Evolutionary conservation across 768 basidiomycete genomes (phyloP).

Genomic region (Russula virescens): DNA sequence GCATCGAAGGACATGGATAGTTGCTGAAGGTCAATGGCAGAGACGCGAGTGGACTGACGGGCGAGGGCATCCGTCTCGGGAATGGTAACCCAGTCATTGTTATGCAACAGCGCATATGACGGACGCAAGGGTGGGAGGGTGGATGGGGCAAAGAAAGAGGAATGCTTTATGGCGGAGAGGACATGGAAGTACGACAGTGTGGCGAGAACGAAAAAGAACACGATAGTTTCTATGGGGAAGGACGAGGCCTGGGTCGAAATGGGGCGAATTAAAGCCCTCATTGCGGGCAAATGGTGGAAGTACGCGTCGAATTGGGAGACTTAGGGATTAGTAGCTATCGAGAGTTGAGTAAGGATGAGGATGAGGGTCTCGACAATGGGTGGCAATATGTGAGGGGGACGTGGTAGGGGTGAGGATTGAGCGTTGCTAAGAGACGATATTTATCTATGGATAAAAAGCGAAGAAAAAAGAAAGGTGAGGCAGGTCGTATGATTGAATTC

Average conservation of each 20-base stretch:
- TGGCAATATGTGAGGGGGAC: background rate
- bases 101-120: slow-evolving; percentile 47
- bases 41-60: slow-evolving; percentile 28
- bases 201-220: slow-evolving; percentile 80
- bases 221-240: slow-evolving; percentile 84
- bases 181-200: slow-evolving; percentile 96
- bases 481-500: slow-evolving; percentile 12
- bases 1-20: slow-evolving; percentile 54
- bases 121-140: slow-evolving; percentile 46
- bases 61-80: slow-evolving; percentile 41
- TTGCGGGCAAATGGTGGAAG: slow-evolving; percentile 25
- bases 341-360: background rate
- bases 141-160: slow-evolving; percentile 64
- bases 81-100: slow-evolving; percentile 59
- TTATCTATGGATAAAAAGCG: slow-evolving; percentile 7
- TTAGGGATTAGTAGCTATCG: slow-evolving; percentile 13
- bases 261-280: slow-evolving; percentile 61
- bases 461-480: background rate
- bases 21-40: slow-evolving; percentile 67
- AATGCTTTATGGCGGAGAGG: slow-evolving; percentile 84
- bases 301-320: background rate
- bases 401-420: background rate
- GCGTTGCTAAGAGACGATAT: background rate
- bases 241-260: slow-evolving; percentile 68
- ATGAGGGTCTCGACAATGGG: background rate